Conservation (phyloP, 2,329 filamentous ascomycete species). For the Botrytis pseudocinerea region DNA sequence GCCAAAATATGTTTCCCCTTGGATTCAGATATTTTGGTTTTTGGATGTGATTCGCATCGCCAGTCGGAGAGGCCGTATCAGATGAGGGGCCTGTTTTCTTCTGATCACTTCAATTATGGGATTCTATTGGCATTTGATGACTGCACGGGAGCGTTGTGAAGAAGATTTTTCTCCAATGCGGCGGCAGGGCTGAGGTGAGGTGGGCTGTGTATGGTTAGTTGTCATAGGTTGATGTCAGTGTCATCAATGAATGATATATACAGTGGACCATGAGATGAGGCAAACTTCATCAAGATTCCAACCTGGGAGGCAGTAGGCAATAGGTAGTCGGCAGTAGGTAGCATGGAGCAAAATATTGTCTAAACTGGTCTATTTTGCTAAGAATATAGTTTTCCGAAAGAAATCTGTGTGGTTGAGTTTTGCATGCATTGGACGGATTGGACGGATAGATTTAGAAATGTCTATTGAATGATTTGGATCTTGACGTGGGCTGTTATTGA, state of each 20-base stretch:
- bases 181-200: slow-evolving; percentile 8
- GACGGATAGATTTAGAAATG: neutral
- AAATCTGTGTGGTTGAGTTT: neutral
- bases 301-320: neutral
- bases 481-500: neutral
- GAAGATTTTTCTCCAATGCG: neutral
- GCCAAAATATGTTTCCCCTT: slow-evolving; percentile 21
- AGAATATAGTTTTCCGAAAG: neutral
- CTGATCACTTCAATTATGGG: neutral
- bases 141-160: neutral
- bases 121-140: slow-evolving; percentile 2
- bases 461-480: slow-evolving; percentile 4
- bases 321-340: neutral
- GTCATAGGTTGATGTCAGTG: neutral
- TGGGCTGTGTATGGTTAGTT: slow-evolving; percentile 14
- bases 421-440: neutral
- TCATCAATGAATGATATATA: neutral
- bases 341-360: neutral
- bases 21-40: slow-evolving; percentile 24
- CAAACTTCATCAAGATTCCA: neutral
- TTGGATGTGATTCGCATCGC: slow-evolving; percentile 19
- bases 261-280: slow-evolving; percentile 1
- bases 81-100: slow-evolving; percentile 7
- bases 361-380: neutral
- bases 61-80: slow-evolving; percentile 29